These are phyloP conservation scores for Epithemia pelagica DNA, from an alignment of 108 stramenopile genomes.

Conservation along the genomic window DNA sequence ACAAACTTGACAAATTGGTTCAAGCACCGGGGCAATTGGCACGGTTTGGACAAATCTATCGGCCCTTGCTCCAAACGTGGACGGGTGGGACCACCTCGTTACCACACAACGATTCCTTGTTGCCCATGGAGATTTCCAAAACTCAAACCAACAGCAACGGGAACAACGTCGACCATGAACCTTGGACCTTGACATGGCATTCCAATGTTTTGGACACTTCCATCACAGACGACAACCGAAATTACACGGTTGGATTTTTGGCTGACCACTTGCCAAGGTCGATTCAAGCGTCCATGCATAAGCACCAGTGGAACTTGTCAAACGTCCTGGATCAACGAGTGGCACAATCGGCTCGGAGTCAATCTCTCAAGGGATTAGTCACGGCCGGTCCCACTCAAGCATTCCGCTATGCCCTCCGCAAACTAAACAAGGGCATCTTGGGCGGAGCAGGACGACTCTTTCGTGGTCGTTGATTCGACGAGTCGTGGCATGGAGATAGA, in stretches of 20 bases:
- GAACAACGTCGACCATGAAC: neutral
- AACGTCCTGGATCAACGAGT: constrained; percentile 45
- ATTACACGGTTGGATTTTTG: neutral
- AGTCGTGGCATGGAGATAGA: no score
- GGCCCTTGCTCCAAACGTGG: constrained; percentile 25
- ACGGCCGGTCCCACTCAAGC: constrained; percentile 65
- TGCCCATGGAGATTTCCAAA: neutral
- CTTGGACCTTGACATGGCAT: neutral
- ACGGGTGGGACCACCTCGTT: constrained; percentile 27
- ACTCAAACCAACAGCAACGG: neutral
- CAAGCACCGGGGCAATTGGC: constrained; percentile 59
- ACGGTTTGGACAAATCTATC: constrained; percentile 62
- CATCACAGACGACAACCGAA: no score
- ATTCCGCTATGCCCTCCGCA: constrained; percentile 60
- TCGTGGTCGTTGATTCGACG: no score
- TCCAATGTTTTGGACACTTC: neutral
- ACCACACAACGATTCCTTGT: constrained; percentile 17
- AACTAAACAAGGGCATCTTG: constrained; percentile 64
- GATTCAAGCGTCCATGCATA: neutral
- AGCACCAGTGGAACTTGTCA: neutral
- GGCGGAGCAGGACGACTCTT: neutral
- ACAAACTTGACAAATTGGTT: constrained; percentile 68
- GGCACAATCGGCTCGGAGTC: constrained; percentile 60
- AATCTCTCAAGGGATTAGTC: constrained; percentile 72
- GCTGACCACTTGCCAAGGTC: no score